Base-by-base conservation (phyloP, 139 green algal species). In the Yamagishiella unicocca region DNA sequence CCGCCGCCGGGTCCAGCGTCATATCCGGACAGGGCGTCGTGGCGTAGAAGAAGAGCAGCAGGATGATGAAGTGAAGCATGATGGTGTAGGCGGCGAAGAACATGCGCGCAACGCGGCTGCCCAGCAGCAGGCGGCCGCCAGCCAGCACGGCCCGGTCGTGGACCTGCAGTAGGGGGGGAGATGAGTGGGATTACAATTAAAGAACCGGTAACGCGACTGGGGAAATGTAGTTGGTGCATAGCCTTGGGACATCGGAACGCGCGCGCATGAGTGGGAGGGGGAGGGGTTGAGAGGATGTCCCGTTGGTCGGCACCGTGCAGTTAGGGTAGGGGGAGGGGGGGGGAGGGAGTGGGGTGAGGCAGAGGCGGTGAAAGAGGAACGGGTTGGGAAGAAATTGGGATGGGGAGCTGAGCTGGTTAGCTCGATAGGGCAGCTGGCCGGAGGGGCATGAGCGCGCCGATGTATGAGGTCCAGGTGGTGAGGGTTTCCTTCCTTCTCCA, bases 21-120 rank as follows among this genome's bases (percentile, higher is more conserved):
- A n/a, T n/a, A 27, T n/a, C 33, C 4, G 81, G 82, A 53, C 82
- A 88, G 35, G 82, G 82, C 67, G 82, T 84, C 50, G 88, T 84
- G 66, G 86, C 82, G 67, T 92, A 92, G 87, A 90, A 93, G 37
- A 93, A 72, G 19, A 92, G 84, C 33, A 91, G 55, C 80, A 94
- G 82, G 66, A 95, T 85, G 87, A 94, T 91, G 24, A 91, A 45
- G 58, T 95, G 92, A 29, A 95, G 84, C 80, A 95, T 85, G 40
- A 90, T 9, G 35, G 88, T 86, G 85, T 95, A 95, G 3, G 85
- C 55, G 2, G 85, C 81, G 25, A 93, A 14, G 83, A 93, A 93
- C 35, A 89, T 70, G 76, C 92, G 89, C 3, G 73, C 92, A 24
- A 92, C 38, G 38, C 89, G 82, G 55, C 70, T 87, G 14, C 62